Conservation (phyloP, 495 filamentous ascomycete genomes). For the Penicillium samsonianum region DNA sequence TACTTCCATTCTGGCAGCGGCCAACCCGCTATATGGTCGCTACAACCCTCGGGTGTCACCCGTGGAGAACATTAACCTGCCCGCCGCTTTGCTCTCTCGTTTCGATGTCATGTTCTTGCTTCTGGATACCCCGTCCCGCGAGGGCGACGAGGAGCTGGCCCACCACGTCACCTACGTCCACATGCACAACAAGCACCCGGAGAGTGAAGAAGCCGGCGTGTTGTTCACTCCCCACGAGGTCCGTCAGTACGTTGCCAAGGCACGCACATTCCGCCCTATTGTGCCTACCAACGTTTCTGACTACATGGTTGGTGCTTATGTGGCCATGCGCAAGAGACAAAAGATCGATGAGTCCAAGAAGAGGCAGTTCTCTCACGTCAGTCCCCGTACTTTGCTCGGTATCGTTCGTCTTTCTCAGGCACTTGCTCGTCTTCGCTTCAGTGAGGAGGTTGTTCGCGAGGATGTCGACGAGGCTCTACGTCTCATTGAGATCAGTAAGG, state of each 20-base stretch:
- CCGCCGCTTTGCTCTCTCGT: constrained; percentile 90
- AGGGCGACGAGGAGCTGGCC: constrained; percentile 89
- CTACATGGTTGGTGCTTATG: constrained; percentile 96
- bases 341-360: constrained; percentile 85
- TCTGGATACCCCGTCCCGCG: constrained; percentile 85
- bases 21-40: constrained; percentile 94
- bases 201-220: constrained; percentile 62
- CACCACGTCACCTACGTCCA: constrained; percentile 95
- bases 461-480: constrained; percentile 95
- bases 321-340: constrained; percentile 83
- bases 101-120: constrained; percentile 98
- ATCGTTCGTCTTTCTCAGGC: constrained; percentile 92
- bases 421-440: constrained; percentile 89
- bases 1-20: constrained; percentile 95
- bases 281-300: constrained; percentile 84
- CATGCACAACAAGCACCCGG: constrained; percentile 94
- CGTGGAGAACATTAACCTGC: constrained; percentile 98
- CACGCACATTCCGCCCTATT: constrained; percentile 80
- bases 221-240: constrained; percentile 90
- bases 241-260: constrained; percentile 91
- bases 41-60: constrained; percentile 97
- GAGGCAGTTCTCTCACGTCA: constrained; percentile 89
- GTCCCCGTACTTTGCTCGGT: constrained; percentile 88
- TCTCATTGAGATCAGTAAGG: constrained; percentile 88
- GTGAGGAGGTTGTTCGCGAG: constrained; percentile 76